Evolutionary conservation across 2,329 filamentous ascomycete genomes (phyloP).

Genomic region (Pestalotiopsis sp.): DNA sequence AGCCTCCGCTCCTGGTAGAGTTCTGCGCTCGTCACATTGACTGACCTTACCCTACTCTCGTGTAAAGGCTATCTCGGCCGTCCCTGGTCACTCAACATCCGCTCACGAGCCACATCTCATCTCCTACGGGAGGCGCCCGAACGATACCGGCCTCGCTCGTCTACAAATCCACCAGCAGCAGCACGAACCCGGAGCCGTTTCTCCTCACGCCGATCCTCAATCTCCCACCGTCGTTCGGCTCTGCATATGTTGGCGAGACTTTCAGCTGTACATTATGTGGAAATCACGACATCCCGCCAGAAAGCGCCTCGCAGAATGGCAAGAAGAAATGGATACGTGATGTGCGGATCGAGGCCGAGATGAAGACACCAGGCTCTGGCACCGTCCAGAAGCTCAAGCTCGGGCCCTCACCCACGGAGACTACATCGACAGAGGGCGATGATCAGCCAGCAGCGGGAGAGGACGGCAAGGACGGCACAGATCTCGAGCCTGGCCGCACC

Average conservation of each 20-base stretch:
- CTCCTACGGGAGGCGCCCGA: slow-evolving; percentile 42
- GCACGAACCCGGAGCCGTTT: slow-evolving; percentile 57
- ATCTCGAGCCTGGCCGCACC: slow-evolving; percentile 66
- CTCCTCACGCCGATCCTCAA: slow-evolving; percentile 70
- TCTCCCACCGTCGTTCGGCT: slow-evolving; percentile 88
- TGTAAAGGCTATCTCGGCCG: slow-evolving; percentile 75
- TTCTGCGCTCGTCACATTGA: not conserved
- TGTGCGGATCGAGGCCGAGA: slow-evolving; percentile 85
- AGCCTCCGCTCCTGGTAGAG: slow-evolving; percentile 15
- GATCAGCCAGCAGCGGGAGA: slow-evolving; percentile 22
- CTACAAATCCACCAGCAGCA: slow-evolving; percentile 50
- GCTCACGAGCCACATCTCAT: slow-evolving; percentile 49
- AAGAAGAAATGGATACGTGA: slow-evolving; percentile 63
- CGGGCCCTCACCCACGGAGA: slow-evolving; percentile 33
- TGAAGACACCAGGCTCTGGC: slow-evolving; percentile 79
- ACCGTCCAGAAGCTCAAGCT: slow-evolving; percentile 68
- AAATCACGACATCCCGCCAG: slow-evolving; percentile 73
- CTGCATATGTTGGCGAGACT: slow-evolving; percentile 92
- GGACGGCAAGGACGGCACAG: slow-evolving; percentile 34
- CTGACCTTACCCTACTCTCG: slow-evolving; percentile 16
- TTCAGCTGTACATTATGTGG: slow-evolving; percentile 94
- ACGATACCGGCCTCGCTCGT: slow-evolving; percentile 70
- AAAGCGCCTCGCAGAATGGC: slow-evolving; percentile 21
- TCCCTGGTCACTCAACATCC: slow-evolving; percentile 74
- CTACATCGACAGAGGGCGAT: slow-evolving; percentile 9